Evolutionary conservation across 2,329 filamentous ascomycete species (phyloP), one percentile per base, ranked within the genome.

Genomic region (Mycosphaerella arachidis): DNA sequence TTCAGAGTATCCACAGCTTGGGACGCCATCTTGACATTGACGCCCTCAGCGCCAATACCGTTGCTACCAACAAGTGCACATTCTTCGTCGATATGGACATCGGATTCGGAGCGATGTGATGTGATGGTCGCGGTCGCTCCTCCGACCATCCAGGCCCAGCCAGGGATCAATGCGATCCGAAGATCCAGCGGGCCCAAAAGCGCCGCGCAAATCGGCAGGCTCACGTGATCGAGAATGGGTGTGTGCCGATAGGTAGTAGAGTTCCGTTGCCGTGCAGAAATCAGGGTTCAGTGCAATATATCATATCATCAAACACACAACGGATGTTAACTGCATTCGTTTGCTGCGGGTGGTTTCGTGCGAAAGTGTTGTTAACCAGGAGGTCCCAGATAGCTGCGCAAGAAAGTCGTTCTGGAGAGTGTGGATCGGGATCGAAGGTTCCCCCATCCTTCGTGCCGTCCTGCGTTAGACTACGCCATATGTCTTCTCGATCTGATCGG

Each of bases 21-120:
- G 24, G 62, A 55, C 55, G 61, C 56, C 54, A 61, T 59, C 46
- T 57, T 57, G 60, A 37, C 58, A 51, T 57, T 57, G 60, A 45
- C 58, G 53, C 48, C 53, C 18, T 18, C 45, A 37, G 43, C 55
- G 55, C n/a, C n/a, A 30, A 30, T 7, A 16, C 20, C 4, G 27
- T 27, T 30, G 30, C 27, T 52, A 3, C 35, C 50, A 52, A 35
- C 50, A 52, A 35, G 3, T 20, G 8, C 30, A 16, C 50, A 52
- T 52, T 52, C 10, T 52, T 52, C 27, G 30, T 52, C 50, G 50
- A 52, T 52, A 52, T 52, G 30, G 50, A 52, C 50, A 52, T 52
- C 2, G 1, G 24, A 24, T 24, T 24, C 24, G 1, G 24, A 24
- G 24, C 1, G 24, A 3, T 24, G 24, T 24, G 2, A 3, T 24